Base-by-base conservation (phyloP, 495 filamentous ascomycete genomes). In the Neurospora africana region DNA sequence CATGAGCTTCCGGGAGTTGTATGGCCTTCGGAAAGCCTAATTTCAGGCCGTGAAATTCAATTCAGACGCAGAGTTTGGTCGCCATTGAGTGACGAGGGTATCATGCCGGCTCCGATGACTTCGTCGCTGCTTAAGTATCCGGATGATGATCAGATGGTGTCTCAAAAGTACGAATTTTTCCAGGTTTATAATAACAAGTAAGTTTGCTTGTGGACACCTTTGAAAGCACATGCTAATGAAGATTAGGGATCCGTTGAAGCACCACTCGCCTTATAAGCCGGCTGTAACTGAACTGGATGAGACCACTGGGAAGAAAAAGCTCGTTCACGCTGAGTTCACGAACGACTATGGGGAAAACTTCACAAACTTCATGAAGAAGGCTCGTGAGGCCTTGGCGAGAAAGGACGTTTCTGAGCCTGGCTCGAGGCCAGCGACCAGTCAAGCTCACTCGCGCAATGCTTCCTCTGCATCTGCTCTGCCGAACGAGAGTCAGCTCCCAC, bases 261-360 rank as follows among this genome's bases (percentile, higher is more conserved):
- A 88, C 74, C 81, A 82, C 39, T 86, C 85, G 4, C 86, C 86
- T 17, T 88, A 88, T 73, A 65, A 65, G 53, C 53, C 27, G 7
- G 53, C 53, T 35, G 53, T 65, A 8, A 65, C 53, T 30, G 27
- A 65, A 9, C 23, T 65, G 27, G 53, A 65, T 33, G 6, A 30
- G 81, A 82, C 35, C 78, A 75, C 13, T 83, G 81, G 77, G 83
- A 83, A 19, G 27, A 15, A 65, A 19, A 65, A 19, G 53, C 53
- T 65, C 23, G 53, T 65, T 19, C 53, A 33, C 1, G 53, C 53
- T 38, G 86, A 85, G 0, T 87, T 87, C 72, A 85, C 84, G 15
- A 87, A 88, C 71, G 86, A 86, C 5, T 88, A 87, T 65, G 84
- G 87, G 72, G 86, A 84, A 17, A 84, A 81, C 17, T 75, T 86